Base-by-base conservation (phyloP, 2,329 filamentous ascomycete species). In the Colletotrichum horii region DNA sequence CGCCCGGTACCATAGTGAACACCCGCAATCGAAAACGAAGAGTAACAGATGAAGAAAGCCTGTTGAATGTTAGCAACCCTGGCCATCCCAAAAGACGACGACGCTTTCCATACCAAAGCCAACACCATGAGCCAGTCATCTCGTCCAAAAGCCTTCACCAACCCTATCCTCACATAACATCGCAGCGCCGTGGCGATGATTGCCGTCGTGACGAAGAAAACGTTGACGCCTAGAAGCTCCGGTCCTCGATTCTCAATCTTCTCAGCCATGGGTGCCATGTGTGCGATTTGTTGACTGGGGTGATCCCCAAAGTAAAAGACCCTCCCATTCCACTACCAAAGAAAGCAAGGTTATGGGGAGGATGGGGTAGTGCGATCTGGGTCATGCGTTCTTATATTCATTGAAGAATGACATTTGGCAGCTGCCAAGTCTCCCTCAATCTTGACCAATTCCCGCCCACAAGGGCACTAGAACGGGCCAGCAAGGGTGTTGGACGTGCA, bases 1-100 rank as follows among this genome's bases (percentile, higher is more conserved):
- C 83, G 81, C 5, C 86, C 86, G 0, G 86, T 88, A 22, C 86
- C 86, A 76, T 86, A 81, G 14, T 81, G 74, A 28, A 87, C 79
- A 24, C 86, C 86, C 1, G 80, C 48, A 4, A 84, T 79, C 1
- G 84, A 81, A 55, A 79, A 83, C n/a, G 78, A 78, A 61, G 80
- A 79, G 76, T 84, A 87, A 7, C 83, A 74, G n/a, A 81, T 71
- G 73, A 87, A 87, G n/a, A 80, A 82, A 9, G 77, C 75, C 84
- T 85, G 15, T 24, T 1, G 3, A 16, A 9, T 5, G 34, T 64
- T 15, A 43, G 61, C 61, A 24, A 58, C 16, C 22, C 24, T 6
- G 0, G 24, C 0, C 55, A 58, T 9, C 9, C 9, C 1, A 5
- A n/a, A 43, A n/a, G 22, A 24, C 0, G 26, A 0, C 1, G 30